Base-by-base conservation (phyloP, 257 asterid species). In the Solanum acaule region DNA sequence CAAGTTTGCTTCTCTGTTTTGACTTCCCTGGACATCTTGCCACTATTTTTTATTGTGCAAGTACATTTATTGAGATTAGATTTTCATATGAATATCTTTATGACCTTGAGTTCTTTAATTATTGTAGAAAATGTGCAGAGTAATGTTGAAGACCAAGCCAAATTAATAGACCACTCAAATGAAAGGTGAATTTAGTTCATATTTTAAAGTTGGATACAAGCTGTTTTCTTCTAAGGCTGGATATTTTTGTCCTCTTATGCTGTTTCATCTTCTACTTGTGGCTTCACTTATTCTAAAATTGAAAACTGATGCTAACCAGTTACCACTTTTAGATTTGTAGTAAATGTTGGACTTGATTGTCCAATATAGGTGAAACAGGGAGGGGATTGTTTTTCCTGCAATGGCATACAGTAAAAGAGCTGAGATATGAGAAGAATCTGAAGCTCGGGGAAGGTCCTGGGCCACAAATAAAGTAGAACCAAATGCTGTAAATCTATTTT, bases 111-210 rank as follows among this genome's bases (percentile, higher is more conserved):
- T 12, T 89, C 87, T 85, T 10, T 67, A 87, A 86, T 73, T 84
- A 20, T 89, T 93, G 93, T 95, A 97, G 99, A 92, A 91, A 77
- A 78, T 82, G 93, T 86, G 86, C 87, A 88, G 82, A 85, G 85
- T 77, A 90, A 49, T 15, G 73, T 59, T 61, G 94, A 90, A 89
- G 94, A 89, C 59, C 86, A 90, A 86, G 92, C 81, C 82, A 94
- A 82, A 82, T 81, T 89, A n/a, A 77, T 33, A 49, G 90, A 61
- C 65, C 85, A 44, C 88, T 72, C 92, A 68, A 91, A 93, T 91
- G 93, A 93, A 93, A 97, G 88, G 92, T 93, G 95, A 92, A 88
- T 91, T 90, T 91, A 89, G 85, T 94, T 93, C 87, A 88, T 87
- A 56, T 12, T 20, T 59, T 52, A n/a, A 23, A 86, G 65, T 86